Conservation (phyloP, 2,329 filamentous ascomycete species). For the Diaporthe sp. region DNA sequence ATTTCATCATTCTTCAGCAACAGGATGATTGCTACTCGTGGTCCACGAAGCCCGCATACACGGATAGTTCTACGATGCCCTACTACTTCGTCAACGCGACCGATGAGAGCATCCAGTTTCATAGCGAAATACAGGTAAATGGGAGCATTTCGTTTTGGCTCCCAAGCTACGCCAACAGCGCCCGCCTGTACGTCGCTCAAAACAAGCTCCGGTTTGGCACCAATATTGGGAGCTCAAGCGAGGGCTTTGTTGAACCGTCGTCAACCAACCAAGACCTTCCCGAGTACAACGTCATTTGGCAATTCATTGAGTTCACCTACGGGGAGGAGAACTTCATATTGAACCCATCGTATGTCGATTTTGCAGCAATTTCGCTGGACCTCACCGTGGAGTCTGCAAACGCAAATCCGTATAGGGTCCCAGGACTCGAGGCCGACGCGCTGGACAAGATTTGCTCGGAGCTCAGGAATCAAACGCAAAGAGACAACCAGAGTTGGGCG, state of each 20-base stretch:
- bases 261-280: neutral
- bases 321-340: neutral
- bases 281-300: conserved; percentile 29
- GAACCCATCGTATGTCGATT: conserved; percentile 31
- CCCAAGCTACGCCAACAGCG: conserved; percentile 23
- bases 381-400: neutral
- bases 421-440: conserved; percentile 11
- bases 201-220: conserved; percentile 22
- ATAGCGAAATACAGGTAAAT: neutral
- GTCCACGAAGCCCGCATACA: conserved; percentile 9
- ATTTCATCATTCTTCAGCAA: conserved; percentile 12
- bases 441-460: conserved; percentile 7
- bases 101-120: neutral
- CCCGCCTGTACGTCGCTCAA: conserved; percentile 29
- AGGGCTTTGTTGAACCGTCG: conserved; percentile 31
- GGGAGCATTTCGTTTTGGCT: neutral
- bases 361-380: conserved; percentile 26
- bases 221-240: conserved; percentile 3
- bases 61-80: neutral
- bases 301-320: conserved; percentile 36
- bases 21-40: neutral
- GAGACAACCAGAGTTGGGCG: conserved; percentile 19
- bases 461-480: neutral
- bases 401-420: neutral
- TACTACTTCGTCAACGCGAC: neutral